These are phyloP conservation scores for Lachancea sp. DNA, from an alignment of 805 yeast genomes.

Conservation along the genomic window DNA sequence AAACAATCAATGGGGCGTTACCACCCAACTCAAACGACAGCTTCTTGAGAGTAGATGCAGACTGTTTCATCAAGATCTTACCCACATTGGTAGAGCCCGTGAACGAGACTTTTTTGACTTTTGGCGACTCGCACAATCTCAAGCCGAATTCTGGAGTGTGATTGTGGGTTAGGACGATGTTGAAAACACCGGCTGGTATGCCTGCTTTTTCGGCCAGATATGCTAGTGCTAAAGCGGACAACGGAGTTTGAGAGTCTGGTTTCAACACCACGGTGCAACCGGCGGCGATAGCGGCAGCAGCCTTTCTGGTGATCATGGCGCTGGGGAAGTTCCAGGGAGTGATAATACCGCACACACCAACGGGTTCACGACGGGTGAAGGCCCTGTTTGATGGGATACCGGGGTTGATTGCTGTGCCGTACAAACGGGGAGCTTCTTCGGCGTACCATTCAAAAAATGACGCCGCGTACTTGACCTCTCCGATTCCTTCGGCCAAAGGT, in stretches of 20 bases:
- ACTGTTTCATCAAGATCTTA: constrained; percentile 50
- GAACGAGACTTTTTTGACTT: constrained; percentile 51
- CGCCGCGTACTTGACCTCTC: constrained; percentile 55
- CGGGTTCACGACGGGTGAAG: constrained; percentile 50
- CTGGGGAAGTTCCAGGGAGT: constrained; percentile 66
- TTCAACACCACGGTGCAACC: constrained; percentile 57
- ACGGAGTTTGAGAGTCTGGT: constrained; percentile 58
- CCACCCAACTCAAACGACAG: constrained; percentile 62
- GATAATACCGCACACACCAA: constrained; percentile 58
- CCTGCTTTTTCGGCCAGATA: constrained; percentile 53
- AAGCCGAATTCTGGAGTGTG: constrained; percentile 49
- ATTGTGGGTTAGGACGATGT: constrained; percentile 44
- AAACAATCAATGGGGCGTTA: constrained; percentile 58
- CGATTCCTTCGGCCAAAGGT: constrained; percentile 45
- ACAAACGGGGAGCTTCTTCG: constrained; percentile 51
- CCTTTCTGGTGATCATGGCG: constrained; percentile 62
- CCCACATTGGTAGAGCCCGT: constrained; percentile 64
- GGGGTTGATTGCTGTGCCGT: constrained; percentile 55
- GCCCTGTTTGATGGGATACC: constrained; percentile 45
- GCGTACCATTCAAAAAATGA: constrained; percentile 87
- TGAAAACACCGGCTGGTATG: constrained; percentile 51
- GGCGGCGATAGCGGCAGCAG: constrained; percentile 59
- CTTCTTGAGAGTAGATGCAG: constrained; percentile 52
- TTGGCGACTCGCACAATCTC: constrained; percentile 42
- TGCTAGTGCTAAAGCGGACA: constrained; percentile 52